Evolutionary conservation across 2,329 filamentous ascomycete species (phyloP), one percentile per base, ranked within the genome.

Genomic region (Hymenoscyphus infarciens): DNA sequence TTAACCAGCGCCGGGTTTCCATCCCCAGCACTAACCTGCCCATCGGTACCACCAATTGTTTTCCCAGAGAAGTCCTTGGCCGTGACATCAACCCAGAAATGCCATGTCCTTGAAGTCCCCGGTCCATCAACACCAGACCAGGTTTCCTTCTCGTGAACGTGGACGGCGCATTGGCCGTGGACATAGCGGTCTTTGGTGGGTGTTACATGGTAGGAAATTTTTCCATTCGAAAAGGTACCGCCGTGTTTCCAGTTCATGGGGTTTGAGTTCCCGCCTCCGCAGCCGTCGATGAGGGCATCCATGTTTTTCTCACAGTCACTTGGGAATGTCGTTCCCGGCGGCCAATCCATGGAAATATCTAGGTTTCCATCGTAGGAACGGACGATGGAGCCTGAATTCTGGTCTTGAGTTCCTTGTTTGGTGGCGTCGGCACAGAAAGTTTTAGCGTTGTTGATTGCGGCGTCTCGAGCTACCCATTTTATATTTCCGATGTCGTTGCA

Each of bases 181-280:
- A 55, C 19, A 31, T 53, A 60, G 6, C 45, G 42, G n/a, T 16
- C 33, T 11, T 35, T 27, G 1, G 16, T 35, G 16, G 49, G 42
- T 15, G 19, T 33, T 15, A 60, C 25, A 7, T 60, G 58, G 11
- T 60, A 60, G n/a, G 29, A 54, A 11, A 39, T 39, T 3, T 25
- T 22, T 2, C 58, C 58, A 5, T 15, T 19, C 1, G n/a, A 29
- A 3, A 38, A 29, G 1, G 19, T 38, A n/a, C 58, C 58, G 31
- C 58, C 58, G 19, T 60, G 58, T 60, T 60, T 60, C 58, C 58
- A 60, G 11, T 60, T 55, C 29, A 54, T 38, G 4, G 58, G 42
- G 29, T 60, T 60, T 3, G 10, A 25, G n/a, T 60, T 27, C 4
- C 53, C 53, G 19, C 45, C 45, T n/a, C 53, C 58, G 45, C 58